Conservation (phyloP, 2,329 filamentous ascomycete genomes). For the Microdochium paspali region DNA sequence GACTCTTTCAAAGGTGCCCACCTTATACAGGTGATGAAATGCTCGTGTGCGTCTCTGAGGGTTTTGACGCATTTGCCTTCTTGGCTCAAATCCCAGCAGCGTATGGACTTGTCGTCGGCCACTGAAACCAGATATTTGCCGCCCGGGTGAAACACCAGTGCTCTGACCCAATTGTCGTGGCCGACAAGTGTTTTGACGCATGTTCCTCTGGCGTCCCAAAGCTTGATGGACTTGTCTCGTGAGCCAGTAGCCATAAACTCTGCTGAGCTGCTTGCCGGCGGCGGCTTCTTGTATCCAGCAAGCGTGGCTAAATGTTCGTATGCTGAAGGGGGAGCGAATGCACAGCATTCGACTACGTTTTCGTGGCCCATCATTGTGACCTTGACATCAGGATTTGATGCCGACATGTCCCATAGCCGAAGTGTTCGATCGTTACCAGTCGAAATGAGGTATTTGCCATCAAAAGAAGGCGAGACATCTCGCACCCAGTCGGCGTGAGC, state of each 20-base stretch:
- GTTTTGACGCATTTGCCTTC: slow-evolving; percentile 85
- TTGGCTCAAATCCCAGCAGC: slow-evolving; percentile 89
- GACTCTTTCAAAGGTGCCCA: slow-evolving; percentile 63
- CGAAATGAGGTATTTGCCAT: slow-evolving; percentile 76
- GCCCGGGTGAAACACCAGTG: slow-evolving; percentile 79
- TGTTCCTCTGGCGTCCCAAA: slow-evolving; percentile 82
- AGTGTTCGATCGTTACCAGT: slow-evolving; percentile 75
- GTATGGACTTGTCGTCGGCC: slow-evolving; percentile 81
- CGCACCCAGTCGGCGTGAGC: slow-evolving; percentile 90
- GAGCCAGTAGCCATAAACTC: slow-evolving; percentile 88
- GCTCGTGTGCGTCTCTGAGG: slow-evolving; percentile 66
- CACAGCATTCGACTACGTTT: slow-evolving; percentile 76
- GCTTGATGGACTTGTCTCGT: slow-evolving; percentile 79
- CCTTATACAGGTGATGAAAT: slow-evolving; percentile 77
- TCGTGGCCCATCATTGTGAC: slow-evolving; percentile 79
- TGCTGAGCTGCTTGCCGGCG: slow-evolving; percentile 61
- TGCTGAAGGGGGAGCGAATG: slow-evolving; percentile 69
- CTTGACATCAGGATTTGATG: slow-evolving; percentile 60
- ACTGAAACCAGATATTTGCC: slow-evolving; percentile 84
- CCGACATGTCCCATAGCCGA: slow-evolving; percentile 75
- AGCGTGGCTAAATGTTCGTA: slow-evolving; percentile 71
- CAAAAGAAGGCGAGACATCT: slow-evolving; percentile 71
- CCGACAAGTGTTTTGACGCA: slow-evolving; percentile 76
- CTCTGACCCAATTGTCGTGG: slow-evolving; percentile 91
- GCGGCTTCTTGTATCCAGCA: slow-evolving; percentile 76